Evolutionary conservation across 768 basidiomycete species (phyloP).

Genomic region (Mycena galopus): DNA sequence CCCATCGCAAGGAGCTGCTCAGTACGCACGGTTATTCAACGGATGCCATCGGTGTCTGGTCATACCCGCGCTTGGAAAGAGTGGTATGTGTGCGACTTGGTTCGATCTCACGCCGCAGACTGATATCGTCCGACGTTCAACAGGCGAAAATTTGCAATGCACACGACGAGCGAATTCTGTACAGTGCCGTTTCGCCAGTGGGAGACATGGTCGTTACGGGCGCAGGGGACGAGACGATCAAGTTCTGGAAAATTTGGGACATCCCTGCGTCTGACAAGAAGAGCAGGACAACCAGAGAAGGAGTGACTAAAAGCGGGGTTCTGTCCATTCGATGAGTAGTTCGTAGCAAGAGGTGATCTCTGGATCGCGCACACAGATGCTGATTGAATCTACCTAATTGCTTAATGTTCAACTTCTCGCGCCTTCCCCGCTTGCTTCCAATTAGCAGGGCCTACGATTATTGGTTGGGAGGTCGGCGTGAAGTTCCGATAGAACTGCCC

Average conservation of each 20-base stretch:
- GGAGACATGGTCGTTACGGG: slow-evolving; percentile 95
- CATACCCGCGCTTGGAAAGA: slow-evolving; percentile 87
- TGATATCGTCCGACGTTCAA: too few relatives aligned
- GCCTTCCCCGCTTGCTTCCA: too few relatives aligned
- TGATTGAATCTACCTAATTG: too few relatives aligned
- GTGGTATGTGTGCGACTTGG: slow-evolving; percentile 48
- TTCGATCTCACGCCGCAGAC: neutral
- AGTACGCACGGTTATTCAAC: slow-evolving; percentile 97
- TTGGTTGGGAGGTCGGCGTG: too few relatives aligned
- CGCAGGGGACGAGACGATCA: slow-evolving; percentile 95
- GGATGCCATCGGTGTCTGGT: slow-evolving; percentile 84
- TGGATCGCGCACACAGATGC: too few relatives aligned
- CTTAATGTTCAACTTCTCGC: too few relatives aligned
- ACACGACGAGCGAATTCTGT: slow-evolving; percentile 92
- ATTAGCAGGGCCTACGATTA: too few relatives aligned
- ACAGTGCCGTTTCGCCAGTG: slow-evolving; percentile 86
- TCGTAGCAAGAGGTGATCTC: too few relatives aligned
- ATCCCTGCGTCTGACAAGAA: slow-evolving; percentile 60
- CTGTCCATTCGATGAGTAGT: slow-evolving; percentile 63
- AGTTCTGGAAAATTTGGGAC: slow-evolving; percentile 95
- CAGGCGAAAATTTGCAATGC: slow-evolving; percentile 86
- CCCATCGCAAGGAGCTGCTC: slow-evolving; percentile 91
- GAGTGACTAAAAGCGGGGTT: slow-evolving; percentile 62
- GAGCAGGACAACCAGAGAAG: slow-evolving; percentile 58
- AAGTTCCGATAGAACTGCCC: too few relatives aligned